These are phyloP conservation scores for Boletus sp. DNA, from an alignment of 768 basidiomycete genomes.

Conservation along the genomic window DNA sequence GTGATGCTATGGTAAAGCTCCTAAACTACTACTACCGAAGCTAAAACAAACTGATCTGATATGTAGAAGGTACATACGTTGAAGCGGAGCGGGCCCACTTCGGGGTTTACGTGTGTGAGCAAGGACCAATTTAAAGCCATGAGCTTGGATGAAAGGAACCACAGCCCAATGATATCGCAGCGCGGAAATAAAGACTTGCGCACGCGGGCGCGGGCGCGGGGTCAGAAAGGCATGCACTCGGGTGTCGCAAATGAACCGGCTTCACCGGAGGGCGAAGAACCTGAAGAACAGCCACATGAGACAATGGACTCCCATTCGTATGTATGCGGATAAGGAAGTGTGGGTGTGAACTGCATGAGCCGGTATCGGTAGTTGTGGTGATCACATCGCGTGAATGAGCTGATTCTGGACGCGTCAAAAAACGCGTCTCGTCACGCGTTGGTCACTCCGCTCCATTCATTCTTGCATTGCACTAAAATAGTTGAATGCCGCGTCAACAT, in stretches of 20 bases:
- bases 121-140: slow-evolving; percentile 6
- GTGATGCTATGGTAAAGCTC: slow-evolving; percentile 8
- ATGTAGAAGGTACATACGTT: slow-evolving; percentile 6
- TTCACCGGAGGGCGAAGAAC: slow-evolving; percentile 21
- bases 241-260: slow-evolving; percentile 28
- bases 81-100: slow-evolving; percentile 13
- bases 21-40: slow-evolving; percentile 21
- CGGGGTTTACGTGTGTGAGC: slow-evolving; percentile 32
- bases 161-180: slow-evolving; percentile 11
- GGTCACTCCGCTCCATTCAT: slow-evolving; percentile 19
- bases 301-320: slow-evolving; percentile 23
- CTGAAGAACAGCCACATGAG: slow-evolving; percentile 19
- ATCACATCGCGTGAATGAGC: slow-evolving; percentile 14
- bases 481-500: neutral
- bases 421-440: slow-evolving; percentile 27
- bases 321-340: slow-evolving; percentile 19
- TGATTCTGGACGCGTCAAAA: slow-evolving; percentile 25
- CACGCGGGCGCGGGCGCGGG: slow-evolving; percentile 16
- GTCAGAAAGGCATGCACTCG: slow-evolving; percentile 20
- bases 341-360: slow-evolving; percentile 7
- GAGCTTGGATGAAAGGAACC: slow-evolving; percentile 12
- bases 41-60: slow-evolving; percentile 22
- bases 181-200: slow-evolving; percentile 26
- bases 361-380: slow-evolving; percentile 14
- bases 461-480: slow-evolving; percentile 9